These are phyloP conservation scores for Coffea humblotiana DNA, from an alignment of 305 asterid species.

Conservation along the genomic window DNA sequence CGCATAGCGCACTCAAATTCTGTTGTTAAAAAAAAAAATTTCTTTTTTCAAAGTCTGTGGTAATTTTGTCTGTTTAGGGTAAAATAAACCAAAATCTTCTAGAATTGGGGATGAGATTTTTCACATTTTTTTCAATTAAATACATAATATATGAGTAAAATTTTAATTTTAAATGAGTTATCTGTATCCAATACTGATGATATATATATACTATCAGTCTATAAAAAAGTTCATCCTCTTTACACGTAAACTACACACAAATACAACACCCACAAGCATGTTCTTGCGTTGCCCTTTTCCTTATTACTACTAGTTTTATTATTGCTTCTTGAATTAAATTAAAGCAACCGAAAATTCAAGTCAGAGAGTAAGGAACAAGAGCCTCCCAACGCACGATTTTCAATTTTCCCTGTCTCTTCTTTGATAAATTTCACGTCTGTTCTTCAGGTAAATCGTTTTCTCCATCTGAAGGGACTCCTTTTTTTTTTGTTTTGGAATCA, in stretches of 20 bases:
- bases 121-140: too few relatives aligned
- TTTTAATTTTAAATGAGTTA: too few relatives aligned
- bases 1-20: conserved; percentile 9
- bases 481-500: neutral
- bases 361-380: neutral
- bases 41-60: too few relatives aligned
- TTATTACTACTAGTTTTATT: neutral
- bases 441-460: conserved; percentile 21
- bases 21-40: too few relatives aligned
- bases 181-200: too few relatives aligned
- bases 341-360: neutral
- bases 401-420: conserved; percentile 3
- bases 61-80: too few relatives aligned
- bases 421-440: conserved; percentile 6
- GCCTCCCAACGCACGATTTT: conserved; percentile 11
- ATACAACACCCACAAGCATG: conserved; percentile 8
- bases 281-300: neutral
- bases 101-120: too few relatives aligned
- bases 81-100: too few relatives aligned
- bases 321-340: neutral
- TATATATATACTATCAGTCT: too few relatives aligned
- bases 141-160: too few relatives aligned
- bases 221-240: too few relatives aligned
- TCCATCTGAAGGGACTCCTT: neutral
- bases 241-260: neutral